phyloP scores from a whole-genome alignment of 2,329 filamentous ascomycete genomes.

The Fusarium nurragi region DNA sequence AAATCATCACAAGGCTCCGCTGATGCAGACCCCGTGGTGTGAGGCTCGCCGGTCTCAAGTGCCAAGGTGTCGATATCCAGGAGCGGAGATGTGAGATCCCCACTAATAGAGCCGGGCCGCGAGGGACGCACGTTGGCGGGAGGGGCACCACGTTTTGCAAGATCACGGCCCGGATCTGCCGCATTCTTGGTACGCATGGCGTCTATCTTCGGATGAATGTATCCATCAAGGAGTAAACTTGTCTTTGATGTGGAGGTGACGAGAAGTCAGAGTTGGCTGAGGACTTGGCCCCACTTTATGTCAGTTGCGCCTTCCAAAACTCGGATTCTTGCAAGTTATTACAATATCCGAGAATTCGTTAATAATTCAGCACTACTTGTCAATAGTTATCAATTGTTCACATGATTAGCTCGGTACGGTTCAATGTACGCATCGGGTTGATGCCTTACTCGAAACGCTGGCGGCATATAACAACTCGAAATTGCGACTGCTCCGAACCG shows the following conservation, averaged over 20 bases:
- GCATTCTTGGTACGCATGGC: background rate
- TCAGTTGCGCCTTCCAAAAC: too few relatives aligned
- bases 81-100: background rate
- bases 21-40: background rate
- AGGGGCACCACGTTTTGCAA: background rate
- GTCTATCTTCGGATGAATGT: background rate
- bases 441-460: too few relatives aligned
- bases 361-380: too few relatives aligned
- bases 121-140: background rate
- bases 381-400: too few relatives aligned
- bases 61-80: background rate
- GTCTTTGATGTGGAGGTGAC: background rate
- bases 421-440: too few relatives aligned
- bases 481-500: background rate
- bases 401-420: too few relatives aligned
- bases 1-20: background rate
- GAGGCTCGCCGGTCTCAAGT: background rate
- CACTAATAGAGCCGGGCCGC: background rate
- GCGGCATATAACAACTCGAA: too few relatives aligned
- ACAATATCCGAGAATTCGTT: too few relatives aligned
- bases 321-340: too few relatives aligned
- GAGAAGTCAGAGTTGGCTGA: constrained; percentile 1
- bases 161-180: background rate
- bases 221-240: background rate
- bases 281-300: background rate